These are phyloP conservation scores for Sambucus nigra DNA, from an alignment of 129 eudicot species.

Conservation along the genomic window DNA sequence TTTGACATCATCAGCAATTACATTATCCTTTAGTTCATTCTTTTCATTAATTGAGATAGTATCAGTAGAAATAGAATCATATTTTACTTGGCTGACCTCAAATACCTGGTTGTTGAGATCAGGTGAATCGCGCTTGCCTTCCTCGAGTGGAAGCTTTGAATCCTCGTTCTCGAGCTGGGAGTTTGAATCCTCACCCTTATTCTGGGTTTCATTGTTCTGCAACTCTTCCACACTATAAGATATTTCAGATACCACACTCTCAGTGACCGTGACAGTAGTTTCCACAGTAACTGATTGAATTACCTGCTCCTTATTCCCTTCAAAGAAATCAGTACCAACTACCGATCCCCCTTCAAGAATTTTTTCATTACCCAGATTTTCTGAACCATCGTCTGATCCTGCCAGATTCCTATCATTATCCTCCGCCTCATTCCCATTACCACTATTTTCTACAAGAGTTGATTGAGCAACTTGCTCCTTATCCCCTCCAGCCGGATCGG, in stretches of 20 bases:
- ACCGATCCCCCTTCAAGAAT: conserved; percentile 17
- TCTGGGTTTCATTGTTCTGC: conserved; percentile 13
- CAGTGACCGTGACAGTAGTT: conserved; percentile 25
- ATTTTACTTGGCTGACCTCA: conserved; percentile 75
- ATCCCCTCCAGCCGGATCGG: conserved; percentile 22
- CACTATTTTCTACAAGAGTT: conserved; percentile 25
- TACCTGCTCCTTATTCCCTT: conserved; percentile 17
- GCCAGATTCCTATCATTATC: conserved; percentile 20
- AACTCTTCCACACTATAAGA: conserved; percentile 19
- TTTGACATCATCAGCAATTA: conserved; percentile 80
- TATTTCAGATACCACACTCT: conserved; percentile 18
- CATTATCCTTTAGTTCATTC: conserved; percentile 66
- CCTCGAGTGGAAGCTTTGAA: conserved; percentile 22
- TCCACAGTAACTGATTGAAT: conserved; percentile 19
- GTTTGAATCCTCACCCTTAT: conserved; percentile 12
- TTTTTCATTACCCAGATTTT: conserved; percentile 14
- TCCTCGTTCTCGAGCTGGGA: conserved; percentile 29
- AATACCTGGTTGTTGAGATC: conserved; percentile 61
- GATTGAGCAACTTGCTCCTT: conserved; percentile 15
- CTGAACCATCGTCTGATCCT: conserved; percentile 16
- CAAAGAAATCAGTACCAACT: conserved; percentile 14
- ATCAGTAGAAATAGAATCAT: conserved; percentile 83
- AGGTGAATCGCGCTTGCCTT: conserved; percentile 23
- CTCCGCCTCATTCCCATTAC: too few relatives aligned
- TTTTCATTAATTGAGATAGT: conserved; percentile 62